Percentiles rank a stretch among this genome's conserved stretches.
Conservation (phyloP, 345 rosid genomes). For the Diplotaxis tenuifolia region DNA sequence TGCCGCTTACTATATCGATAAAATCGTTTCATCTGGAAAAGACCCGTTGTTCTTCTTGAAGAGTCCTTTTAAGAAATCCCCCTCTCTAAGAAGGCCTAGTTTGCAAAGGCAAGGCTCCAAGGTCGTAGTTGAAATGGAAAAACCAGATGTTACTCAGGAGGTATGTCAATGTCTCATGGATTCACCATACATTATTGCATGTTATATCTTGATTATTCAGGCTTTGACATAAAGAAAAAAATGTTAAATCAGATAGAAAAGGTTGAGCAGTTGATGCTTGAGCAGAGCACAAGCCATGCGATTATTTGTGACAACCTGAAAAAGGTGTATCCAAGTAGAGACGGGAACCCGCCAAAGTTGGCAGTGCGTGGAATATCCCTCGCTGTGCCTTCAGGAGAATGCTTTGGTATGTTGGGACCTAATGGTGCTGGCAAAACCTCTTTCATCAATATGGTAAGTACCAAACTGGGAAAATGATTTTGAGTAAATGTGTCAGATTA, state of each 20-base stretch:
- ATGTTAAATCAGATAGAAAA: conserved; percentile 55
- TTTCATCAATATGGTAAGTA: conserved; percentile 83
- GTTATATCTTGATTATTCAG: conserved; percentile 4
- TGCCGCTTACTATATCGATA: conserved; percentile 68
- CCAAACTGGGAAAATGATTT: background rate
- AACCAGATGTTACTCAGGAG: conserved; percentile 86
- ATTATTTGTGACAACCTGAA: conserved; percentile 65
- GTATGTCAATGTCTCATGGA: conserved; percentile 44
- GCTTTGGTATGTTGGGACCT: conserved; percentile 97
- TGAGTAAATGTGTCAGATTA: background rate
- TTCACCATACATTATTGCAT: background rate
- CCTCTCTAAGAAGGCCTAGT: conserved; percentile 49
- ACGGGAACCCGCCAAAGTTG: conserved; percentile 81
- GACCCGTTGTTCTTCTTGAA: conserved; percentile 52
- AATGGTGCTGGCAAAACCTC: conserved; percentile 98
- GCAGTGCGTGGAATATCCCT: conserved; percentile 92
- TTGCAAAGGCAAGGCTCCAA: conserved; percentile 66
- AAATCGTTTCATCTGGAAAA: conserved; percentile 54
- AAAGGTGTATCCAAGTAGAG: conserved; percentile 84
- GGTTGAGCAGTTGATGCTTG: conserved; percentile 67
- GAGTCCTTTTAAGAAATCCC: conserved; percentile 45
- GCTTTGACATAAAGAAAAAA: background rate
- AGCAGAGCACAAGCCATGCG: conserved; percentile 51
- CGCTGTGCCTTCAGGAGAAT: conserved; percentile 84
- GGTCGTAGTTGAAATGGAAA: conserved; percentile 70